Conservation (phyloP, 2,329 filamentous ascomycete species). For the Herpotrichia juniperi region DNA sequence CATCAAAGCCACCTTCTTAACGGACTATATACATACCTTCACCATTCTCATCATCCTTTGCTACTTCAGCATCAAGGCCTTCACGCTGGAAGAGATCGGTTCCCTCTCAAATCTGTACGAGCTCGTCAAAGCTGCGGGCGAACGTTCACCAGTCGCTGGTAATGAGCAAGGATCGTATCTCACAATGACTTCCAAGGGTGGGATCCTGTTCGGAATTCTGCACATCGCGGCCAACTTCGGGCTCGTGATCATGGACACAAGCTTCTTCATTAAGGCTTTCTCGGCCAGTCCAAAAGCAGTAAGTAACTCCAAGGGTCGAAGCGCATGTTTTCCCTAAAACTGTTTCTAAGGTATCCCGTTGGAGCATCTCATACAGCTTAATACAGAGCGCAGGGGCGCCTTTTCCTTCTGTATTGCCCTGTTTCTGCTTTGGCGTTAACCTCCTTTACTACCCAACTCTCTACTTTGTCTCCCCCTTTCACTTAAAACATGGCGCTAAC, state of each 20-base stretch:
- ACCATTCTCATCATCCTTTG: slow-evolving; percentile 60
- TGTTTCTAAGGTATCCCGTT: no score
- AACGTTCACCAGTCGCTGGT: slow-evolving; percentile 55
- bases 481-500: no score
- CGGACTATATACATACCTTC: slow-evolving; percentile 62
- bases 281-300: slow-evolving; percentile 51
- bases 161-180: slow-evolving; percentile 62
- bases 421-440: no score
- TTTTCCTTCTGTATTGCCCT: no score
- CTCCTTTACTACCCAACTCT: no score
- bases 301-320: no score
- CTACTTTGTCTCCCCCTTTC: no score
- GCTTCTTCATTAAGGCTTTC: slow-evolving; percentile 62
- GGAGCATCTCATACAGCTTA: no score
- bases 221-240: slow-evolving; percentile 59
- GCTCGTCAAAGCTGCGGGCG: slow-evolving; percentile 54
- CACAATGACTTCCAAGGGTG: slow-evolving; percentile 62
- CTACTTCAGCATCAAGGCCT: slow-evolving; percentile 56
- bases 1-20: slow-evolving; percentile 45
- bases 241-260: slow-evolving; percentile 61
- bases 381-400: no score
- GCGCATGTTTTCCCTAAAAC: no score
- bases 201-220: slow-evolving; percentile 58
- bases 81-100: slow-evolving; percentile 54
- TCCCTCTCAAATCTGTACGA: slow-evolving; percentile 58